Base-by-base conservation (phyloP, 1,284 basidiomycete species). In the Cutaneotrichosporon mucoides region DNA sequence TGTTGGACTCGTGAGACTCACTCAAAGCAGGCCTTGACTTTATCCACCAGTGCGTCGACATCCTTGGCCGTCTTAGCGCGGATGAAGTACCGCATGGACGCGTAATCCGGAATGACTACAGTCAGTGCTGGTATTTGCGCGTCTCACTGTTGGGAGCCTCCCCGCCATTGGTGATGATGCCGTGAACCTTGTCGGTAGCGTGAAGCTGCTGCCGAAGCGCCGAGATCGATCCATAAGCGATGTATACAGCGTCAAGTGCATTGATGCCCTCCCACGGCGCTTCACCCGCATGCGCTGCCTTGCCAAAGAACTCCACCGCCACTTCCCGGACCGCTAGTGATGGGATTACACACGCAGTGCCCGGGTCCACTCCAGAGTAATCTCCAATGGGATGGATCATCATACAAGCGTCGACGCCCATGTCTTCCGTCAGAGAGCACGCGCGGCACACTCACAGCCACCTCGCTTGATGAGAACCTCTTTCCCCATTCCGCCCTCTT, bases 401-500 rank as follows among this genome's bases (percentile, higher is more conserved):
- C 68, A 68, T 68, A 56, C 68, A 67, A 2, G 57, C 65, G 47
- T 53, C 69, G 45, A 65, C 41, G 50, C 50, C 64, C 41, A 73
- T 89, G 86, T 24, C 24, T 24, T 24, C 24, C 24, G 24, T 24
- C 24, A 24, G 24, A 24, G 24, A 24, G 24, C 24, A 24, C 24
- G 24, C 24, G 24, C 24, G 24, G 24, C 24, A 24, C 24, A 24
- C 24, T 24, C 24, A 24, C 87, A 89, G 90, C 42, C 81, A 84
- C 41, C 84, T 89, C 82, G 44, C 84, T 89, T 82, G n/a, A 92
- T 79, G 36, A 93, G 79, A 45, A 82, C 80, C 54, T 86, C 82
- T 77, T 94, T 93, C 33, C 91, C 90, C 15, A 84, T 86, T 2
- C 87, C 88, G 13, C 80, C 80, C 76, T 93, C 91, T 76, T 93